A percentile compares a stretch with the other conserved stretches of the same genome.
Conservation (phyloP, 805 yeast species). For the Pichia scutulata region DNA sequence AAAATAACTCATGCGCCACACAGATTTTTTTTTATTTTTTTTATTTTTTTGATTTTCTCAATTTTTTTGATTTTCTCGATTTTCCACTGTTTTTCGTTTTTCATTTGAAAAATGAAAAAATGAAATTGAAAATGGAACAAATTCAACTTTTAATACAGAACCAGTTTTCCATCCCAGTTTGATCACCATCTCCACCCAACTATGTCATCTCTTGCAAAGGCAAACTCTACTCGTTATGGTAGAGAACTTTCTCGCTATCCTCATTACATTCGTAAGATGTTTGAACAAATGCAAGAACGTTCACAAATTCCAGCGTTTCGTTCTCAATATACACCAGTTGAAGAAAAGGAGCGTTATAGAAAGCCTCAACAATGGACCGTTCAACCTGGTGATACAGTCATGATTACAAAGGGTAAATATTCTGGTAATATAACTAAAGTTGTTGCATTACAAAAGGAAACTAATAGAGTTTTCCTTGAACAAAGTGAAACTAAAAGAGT, state of each 20-base stretch:
- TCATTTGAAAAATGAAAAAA: not conserved
- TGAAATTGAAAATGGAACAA: not conserved
- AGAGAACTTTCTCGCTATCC: slow-evolving; percentile 27
- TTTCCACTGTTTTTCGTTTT: too few species aligned
- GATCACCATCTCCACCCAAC: not conserved
- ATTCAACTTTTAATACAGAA: too few species aligned
- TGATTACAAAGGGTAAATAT: slow-evolving; percentile 60
- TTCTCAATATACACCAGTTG: slow-evolving; percentile 23
- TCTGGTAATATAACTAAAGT: slow-evolving; percentile 72
- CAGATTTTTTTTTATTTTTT: too few species aligned
- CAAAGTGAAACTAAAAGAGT: slow-evolving; percentile 57
- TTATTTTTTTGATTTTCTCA: too few species aligned
- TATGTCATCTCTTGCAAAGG: slow-evolving; percentile 8
- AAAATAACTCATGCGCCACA: not conserved
- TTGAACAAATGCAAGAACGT: slow-evolving; percentile 23
- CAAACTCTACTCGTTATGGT: slow-evolving; percentile 24
- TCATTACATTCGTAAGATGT: slow-evolving; percentile 20
- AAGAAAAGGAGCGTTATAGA: slow-evolving; percentile 29
- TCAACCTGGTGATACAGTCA: slow-evolving; percentile 70
- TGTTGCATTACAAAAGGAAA: slow-evolving; percentile 46
- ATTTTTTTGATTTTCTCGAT: too few species aligned
- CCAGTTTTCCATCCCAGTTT: not conserved
- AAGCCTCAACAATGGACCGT: slow-evolving; percentile 50
- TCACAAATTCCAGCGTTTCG: slow-evolving; percentile 28
- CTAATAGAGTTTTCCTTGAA: slow-evolving; percentile 60